Conservation (phyloP, 2,329 filamentous ascomycete species). For the Stagonosporopsis chrysanthemi region DNA sequence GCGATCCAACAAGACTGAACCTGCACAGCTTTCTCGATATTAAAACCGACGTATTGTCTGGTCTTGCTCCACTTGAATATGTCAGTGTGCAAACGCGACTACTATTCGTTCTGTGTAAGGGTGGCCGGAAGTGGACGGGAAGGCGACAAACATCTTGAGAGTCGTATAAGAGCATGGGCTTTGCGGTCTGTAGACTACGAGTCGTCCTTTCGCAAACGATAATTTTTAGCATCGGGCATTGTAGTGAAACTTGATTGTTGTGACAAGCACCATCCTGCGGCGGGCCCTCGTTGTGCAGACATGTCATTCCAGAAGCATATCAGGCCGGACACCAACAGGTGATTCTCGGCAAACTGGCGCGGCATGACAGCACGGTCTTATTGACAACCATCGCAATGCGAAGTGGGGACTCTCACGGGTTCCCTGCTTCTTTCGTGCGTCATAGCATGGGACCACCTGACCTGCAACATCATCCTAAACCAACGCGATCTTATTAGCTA, state of each 20-base stretch:
- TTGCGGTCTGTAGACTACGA: not conserved
- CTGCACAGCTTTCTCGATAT: not conserved
- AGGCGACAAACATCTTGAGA: not conserved
- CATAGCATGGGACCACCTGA: conserved; percentile 20
- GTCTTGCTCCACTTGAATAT: not conserved
- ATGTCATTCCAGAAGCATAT: not conserved
- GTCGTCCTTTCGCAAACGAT: not conserved
- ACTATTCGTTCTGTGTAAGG: not conserved
- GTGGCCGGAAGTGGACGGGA: not conserved
- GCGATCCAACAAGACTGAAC: not conserved
- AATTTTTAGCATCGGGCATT: no score
- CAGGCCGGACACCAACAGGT: not conserved
- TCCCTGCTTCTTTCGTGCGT: conserved; percentile 18
- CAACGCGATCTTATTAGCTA: conserved; percentile 17
- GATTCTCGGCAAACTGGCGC: conserved; percentile 3
- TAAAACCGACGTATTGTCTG: not conserved
- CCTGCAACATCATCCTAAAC: conserved; percentile 22
- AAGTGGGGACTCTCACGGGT: conserved; percentile 2
- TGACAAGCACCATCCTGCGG: not conserved
- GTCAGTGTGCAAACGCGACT: not conserved
- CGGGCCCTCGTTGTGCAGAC: not conserved
- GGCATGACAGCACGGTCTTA: conserved; percentile 10
- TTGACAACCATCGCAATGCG: not conserved
- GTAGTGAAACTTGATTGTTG: not conserved
- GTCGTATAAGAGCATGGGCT: not conserved